A percentile compares a stretch with the other conserved stretches of the same genome.
Evolutionary conservation across 106 monocot species (phyloP).

Genomic region (Dendrobium officinale): DNA sequence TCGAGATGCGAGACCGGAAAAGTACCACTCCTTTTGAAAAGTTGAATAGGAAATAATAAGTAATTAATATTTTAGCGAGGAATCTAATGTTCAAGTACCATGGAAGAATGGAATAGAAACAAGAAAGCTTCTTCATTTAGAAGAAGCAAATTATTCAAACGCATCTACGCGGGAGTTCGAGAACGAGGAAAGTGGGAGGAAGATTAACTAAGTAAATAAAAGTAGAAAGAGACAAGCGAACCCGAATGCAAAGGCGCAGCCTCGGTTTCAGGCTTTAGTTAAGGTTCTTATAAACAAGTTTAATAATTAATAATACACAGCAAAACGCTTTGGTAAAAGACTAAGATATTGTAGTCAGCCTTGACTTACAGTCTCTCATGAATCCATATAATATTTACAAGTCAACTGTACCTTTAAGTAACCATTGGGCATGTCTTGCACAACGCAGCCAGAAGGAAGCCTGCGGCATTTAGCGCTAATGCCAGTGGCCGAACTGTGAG

Average conservation of each 20-base stretch:
- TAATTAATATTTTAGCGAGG: background rate
- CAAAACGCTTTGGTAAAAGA: too few species aligned
- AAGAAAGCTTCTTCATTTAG: background rate
- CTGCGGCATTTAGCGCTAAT: slow-evolving; percentile 38
- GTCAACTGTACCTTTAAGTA: slow-evolving; percentile 60
- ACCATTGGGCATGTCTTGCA: slow-evolving; percentile 87
- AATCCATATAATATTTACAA: too few species aligned
- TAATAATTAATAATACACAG: too few species aligned
- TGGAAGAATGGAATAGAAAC: slow-evolving; percentile 22
- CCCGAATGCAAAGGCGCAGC: slow-evolving; percentile 6
- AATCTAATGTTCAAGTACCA: background rate
- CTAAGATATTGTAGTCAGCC: too few species aligned
- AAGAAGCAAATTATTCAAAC: background rate
- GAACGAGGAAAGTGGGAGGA: background rate
- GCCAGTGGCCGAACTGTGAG: background rate
- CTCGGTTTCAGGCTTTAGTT: background rate
- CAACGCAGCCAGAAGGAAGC: slow-evolving; percentile 74
- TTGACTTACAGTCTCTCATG: too few species aligned
- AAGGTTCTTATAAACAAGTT: background rate
- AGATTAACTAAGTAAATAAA: background rate
- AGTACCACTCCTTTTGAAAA: background rate
- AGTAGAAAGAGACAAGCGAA: background rate
- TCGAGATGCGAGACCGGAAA: background rate
- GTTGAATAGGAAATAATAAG: background rate
- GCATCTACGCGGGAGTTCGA: background rate